These are phyloP conservation scores for Fusarium pseudocircinatum DNA, from an alignment of 2,329 filamentous ascomycete species.

Conservation along the genomic window DNA sequence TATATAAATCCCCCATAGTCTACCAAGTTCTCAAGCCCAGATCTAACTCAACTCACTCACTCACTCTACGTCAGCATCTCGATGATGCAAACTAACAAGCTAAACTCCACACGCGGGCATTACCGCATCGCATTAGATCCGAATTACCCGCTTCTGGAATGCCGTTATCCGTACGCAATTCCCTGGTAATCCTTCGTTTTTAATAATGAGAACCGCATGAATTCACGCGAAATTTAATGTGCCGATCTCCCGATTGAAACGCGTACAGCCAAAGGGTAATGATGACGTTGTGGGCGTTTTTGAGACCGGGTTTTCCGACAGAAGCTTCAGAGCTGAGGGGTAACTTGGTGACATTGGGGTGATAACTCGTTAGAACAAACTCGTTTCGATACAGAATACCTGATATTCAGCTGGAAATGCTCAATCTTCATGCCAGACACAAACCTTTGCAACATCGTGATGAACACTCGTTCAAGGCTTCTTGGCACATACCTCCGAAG, in stretches of 20 bases:
- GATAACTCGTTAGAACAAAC: background rate
- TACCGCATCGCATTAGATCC: constrained; percentile 6
- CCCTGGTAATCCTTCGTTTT: background rate
- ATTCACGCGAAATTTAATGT: background rate
- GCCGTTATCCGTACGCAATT: constrained; percentile 13
- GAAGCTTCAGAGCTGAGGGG: background rate
- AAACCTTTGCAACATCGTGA: background rate
- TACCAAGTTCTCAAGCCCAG: background rate
- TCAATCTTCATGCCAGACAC: background rate
- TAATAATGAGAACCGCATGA: background rate
- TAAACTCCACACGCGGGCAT: constrained; percentile 8
- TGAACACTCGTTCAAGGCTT: background rate
- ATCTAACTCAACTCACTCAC: background rate
- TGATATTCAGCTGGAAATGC: background rate
- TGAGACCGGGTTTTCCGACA: constrained; percentile 2
- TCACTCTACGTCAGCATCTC: constrained; percentile 33
- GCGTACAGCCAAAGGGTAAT: background rate
- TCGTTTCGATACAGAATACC: background rate
- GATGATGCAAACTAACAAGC: constrained; percentile 34
- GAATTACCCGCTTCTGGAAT: constrained; percentile 17
- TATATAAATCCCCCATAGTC: background rate
- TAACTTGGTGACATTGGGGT: background rate
- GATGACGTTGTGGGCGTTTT: constrained; percentile 29
- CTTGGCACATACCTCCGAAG: background rate
- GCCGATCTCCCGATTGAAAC: constrained; percentile 30